Percentiles rank a stretch among this genome's conserved stretches.
phyloP scores from a whole-genome alignment of 1,284 basidiomycete genomes.

The Tylopilus orsonianus region DNA sequence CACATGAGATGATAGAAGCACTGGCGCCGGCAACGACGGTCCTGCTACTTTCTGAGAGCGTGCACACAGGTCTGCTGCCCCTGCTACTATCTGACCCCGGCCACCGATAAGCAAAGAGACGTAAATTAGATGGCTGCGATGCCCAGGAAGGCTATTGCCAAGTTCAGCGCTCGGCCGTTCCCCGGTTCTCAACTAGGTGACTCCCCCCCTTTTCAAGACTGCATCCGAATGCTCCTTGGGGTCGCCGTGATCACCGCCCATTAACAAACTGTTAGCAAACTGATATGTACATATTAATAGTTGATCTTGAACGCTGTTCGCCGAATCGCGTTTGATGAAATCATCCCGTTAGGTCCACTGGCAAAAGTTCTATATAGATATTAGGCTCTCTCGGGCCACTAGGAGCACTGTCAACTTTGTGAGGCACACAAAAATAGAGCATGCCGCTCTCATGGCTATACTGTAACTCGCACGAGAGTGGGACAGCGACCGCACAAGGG shows the following conservation, averaged over 20 bases:
- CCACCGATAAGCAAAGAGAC: constrained; percentile 22
- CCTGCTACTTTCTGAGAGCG: neutral
- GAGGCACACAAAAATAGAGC: neutral
- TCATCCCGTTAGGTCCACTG: constrained; percentile 3
- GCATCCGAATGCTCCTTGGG: neutral
- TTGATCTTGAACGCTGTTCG: neutral
- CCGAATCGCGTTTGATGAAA: neutral
- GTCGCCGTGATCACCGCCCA: neutral
- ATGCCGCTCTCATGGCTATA: neutral
- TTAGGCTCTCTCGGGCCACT: neutral
- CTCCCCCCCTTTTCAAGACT: neutral
- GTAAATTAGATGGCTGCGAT: constrained; percentile 22
- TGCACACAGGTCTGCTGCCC: no score
- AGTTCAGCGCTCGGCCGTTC: neutral
- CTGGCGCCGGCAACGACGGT: neutral
- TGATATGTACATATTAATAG: constrained; percentile 9
- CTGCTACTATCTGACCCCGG: neutral
- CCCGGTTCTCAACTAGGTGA: neutral
- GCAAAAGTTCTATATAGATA: neutral
- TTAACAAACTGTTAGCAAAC: neutral
- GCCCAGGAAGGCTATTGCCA: constrained; percentile 2
- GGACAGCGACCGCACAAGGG: neutral
- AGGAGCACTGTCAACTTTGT: neutral
- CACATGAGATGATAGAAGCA: neutral
- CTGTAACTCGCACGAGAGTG: constrained; percentile 4